Evolutionary conservation across 1,284 basidiomycete genomes (phyloP), one percentile per base, ranked within the genome.

Genomic region (Cutaneotrichosporon curvatum): DNA sequence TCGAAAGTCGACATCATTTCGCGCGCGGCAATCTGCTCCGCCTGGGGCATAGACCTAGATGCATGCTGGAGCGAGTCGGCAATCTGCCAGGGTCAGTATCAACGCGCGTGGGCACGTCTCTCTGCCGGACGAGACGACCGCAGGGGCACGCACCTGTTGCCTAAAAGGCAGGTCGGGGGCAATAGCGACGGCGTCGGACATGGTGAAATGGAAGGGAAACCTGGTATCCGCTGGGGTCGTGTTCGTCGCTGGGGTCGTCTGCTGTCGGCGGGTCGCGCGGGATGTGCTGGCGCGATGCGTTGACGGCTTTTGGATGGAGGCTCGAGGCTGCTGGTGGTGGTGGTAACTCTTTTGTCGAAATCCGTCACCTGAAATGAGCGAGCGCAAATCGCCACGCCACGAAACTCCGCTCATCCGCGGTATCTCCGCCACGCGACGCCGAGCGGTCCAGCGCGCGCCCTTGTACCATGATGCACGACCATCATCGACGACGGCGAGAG

Each of bases 141-240:
- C 6, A 28, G 7, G 8, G 15, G 6, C 12, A 35, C 61, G 54
- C 63, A 87, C 87, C 80, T 88, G 85, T 70, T 89, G 85, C 65
- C 83, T 80, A 63, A 87, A 90, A 1, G 88, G 86, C 49, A 88
- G 85, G 71, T 91, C 88, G 20, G 85, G 81, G 62, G 87, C 88
- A 59, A 91, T 81, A 48, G 87, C 82, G 48, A 91, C 77, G 41
- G 84, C 84, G 75, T 90, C 87, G 61, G 81, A 68, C 70, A 72
- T 72, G 36, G 37, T 70, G 25, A 28, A 28, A 28, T 28, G 25
- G 25, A 28, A 28, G 7, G 7, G 25, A 28, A 7, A 12, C 25
- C 25, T 7, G 25, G 37, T 18, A 35, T 52, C 31, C 30, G 35
- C 37, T 53, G 23, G 23, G 36, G 37, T 38, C 31, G 36, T 44